Evolutionary conservation across 2,329 filamentous ascomycete genomes (phyloP).

Genomic region (Cucurbitaria berberidis): DNA sequence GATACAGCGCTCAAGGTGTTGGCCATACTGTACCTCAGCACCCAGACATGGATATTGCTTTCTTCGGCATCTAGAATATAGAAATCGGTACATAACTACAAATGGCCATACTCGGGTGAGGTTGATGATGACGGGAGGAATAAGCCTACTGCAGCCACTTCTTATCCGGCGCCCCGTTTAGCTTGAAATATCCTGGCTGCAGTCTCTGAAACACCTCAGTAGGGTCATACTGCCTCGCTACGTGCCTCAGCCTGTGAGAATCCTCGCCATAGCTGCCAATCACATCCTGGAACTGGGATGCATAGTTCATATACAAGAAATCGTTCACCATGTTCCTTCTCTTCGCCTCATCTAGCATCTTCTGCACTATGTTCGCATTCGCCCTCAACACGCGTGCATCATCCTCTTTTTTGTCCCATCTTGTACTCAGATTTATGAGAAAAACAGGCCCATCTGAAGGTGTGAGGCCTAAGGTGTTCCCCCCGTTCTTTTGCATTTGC

Average conservation of each 20-base stretch:
- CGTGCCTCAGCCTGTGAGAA: conserved; percentile 12
- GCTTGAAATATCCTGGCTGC: conserved; percentile 54
- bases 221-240: conserved; percentile 18
- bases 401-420: conserved; percentile 21
- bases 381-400: conserved; percentile 19
- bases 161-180: conserved; percentile 23
- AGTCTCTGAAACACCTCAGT: conserved; percentile 35
- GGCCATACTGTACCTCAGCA: conserved; percentile 33
- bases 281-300: conserved; percentile 50
- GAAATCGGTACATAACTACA: no score
- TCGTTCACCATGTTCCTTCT: background rate
- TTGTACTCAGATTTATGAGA: conserved; percentile 11
- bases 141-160: background rate
- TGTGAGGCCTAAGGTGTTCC: conserved; percentile 29
- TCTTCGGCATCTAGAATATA: conserved; percentile 21
- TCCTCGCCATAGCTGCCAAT: conserved; percentile 50
- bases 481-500: conserved; percentile 26
- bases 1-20: conserved; percentile 29
- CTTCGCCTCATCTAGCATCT: conserved; percentile 16
- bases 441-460: conserved; percentile 15
- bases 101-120: no score
- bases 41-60: conserved; percentile 19
- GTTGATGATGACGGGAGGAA: no score
- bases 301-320: conserved; percentile 54
- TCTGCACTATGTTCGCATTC: conserved; percentile 14